Evolutionary conservation across 2,329 filamentous ascomycete genomes (phyloP), one percentile per base, ranked within the genome.

Genomic region (Alternaria sp.): DNA sequence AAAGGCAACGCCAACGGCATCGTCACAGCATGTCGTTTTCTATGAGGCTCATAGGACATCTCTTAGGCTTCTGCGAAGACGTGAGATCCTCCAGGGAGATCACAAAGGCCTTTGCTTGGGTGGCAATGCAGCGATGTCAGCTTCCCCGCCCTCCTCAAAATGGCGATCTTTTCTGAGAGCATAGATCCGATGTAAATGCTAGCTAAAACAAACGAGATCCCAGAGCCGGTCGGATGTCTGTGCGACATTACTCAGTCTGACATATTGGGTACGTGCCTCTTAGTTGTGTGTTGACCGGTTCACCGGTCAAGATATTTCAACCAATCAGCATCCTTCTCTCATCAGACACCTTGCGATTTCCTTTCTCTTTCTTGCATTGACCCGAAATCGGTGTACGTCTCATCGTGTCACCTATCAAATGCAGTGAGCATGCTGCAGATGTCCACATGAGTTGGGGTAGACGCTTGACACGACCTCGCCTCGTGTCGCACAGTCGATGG

Each of bases 311-410:
- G 19, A 43, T 3, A 8, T 15, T n/a, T 17, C 1, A 25, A 23
- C 68, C 68, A 69, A 69, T 70, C 54, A 68, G 30, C 36, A 36
- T 25, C 36, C 6, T 19, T 23, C 12, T 17, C 32, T 11, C 44
- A 55, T 15, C 32, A 62, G 36, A 54, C 59, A 68, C 51, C 55
- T 60, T 52, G 52, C 52, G 36, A 47, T 60, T 52, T 36, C 32
- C 25, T 59, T 49, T 52, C 58, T 54, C 44, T 64, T 57, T 59
- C 23, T 45, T 61, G 49, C 43, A 49, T 45, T 12, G 52, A 40
- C n/a, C 56, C 62, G 45, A 17, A 63, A 62, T 58, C 57, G 59
- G 61, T 36, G 44, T n/a, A 43, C 19, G 40, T 63, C 50, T 46
- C 12, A 40, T 64, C 49, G 45, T 60, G 45, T 54, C 25, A 45